A percentile compares a stretch with the other conserved stretches of the same genome.
These are phyloP conservation scores for Boletus fagicola DNA, from an alignment of 768 basidiomycete genomes.

Conservation along the genomic window DNA sequence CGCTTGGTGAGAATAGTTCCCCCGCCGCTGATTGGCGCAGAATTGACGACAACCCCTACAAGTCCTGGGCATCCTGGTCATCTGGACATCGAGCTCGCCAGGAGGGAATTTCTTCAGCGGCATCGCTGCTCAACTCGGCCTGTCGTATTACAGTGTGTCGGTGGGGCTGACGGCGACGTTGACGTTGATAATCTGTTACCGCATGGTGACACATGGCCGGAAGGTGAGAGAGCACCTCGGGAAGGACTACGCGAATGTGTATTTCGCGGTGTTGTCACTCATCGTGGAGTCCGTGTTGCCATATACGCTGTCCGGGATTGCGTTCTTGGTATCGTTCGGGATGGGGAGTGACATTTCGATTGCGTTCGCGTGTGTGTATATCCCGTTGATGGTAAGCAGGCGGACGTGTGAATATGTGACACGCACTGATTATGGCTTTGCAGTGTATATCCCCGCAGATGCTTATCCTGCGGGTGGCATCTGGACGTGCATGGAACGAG, in stretches of 20 bases:
- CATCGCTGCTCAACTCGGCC: constrained; percentile 11
- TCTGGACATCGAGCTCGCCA: constrained; percentile 16
- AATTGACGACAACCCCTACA: background rate
- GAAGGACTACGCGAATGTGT: constrained; percentile 18
- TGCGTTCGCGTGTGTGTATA: constrained; percentile 20
- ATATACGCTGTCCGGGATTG: constrained; percentile 25
- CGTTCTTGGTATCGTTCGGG: constrained; percentile 25
- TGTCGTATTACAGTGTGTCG: constrained; percentile 22
- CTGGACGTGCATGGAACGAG: constrained; percentile 17
- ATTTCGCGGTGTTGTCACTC: constrained; percentile 17
- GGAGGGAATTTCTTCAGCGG: constrained; percentile 21
- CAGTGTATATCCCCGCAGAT: constrained; percentile 29
- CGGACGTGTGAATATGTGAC: background rate
- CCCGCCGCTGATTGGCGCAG: background rate
- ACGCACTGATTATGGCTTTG: background rate
- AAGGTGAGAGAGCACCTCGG: constrained; percentile 17
- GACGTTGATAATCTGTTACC: constrained; percentile 21
- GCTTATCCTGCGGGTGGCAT: constrained; percentile 25
- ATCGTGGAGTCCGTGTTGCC: constrained; percentile 28
- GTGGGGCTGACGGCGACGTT: constrained; percentile 22
- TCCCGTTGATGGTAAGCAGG: constrained; percentile 24
- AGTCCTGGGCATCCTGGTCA: constrained; percentile 21
- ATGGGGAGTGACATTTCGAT: constrained; percentile 12
- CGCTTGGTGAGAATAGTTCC: constrained; percentile 23
- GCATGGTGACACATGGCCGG: constrained; percentile 14